Evolutionary conservation across 805 yeast species (phyloP).

Genomic region (Candida schatavii): DNA sequence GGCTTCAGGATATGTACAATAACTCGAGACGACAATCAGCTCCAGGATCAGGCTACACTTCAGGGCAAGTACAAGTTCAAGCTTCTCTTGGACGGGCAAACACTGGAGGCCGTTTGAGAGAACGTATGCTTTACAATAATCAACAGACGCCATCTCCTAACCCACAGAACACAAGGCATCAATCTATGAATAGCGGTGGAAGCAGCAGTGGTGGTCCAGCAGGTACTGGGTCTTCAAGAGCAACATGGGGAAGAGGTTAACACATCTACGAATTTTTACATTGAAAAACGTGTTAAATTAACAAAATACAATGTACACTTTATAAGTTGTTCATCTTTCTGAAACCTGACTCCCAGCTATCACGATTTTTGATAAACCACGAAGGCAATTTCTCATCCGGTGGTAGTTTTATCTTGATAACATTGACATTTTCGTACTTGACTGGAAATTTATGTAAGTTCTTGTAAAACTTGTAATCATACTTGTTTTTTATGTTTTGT

Average conservation of each 20-base stretch:
- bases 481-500: slow-evolving; percentile 18
- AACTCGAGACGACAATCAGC: slow-evolving; percentile 36
- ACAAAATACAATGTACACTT: not conserved
- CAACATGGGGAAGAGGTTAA: slow-evolving; percentile 24
- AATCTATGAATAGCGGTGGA: too few species aligned
- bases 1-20: slow-evolving; percentile 40
- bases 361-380: slow-evolving; percentile 70
- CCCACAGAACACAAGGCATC: slow-evolving; percentile 5
- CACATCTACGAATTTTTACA: too few species aligned
- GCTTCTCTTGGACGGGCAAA: slow-evolving; percentile 21
- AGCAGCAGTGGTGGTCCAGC: slow-evolving; percentile 1
- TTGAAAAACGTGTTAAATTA: too few species aligned
- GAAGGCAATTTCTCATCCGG: slow-evolving; percentile 60
- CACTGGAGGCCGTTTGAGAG: slow-evolving; percentile 26
- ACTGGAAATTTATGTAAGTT: slow-evolving; percentile 30
- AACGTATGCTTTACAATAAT: slow-evolving; percentile 22
- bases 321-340: slow-evolving; percentile 5
- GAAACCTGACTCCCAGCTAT: slow-evolving; percentile 59
- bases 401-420: slow-evolving; percentile 53
- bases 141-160: not conserved
- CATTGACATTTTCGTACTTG: slow-evolving; percentile 34
- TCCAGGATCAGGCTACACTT: slow-evolving; percentile 31
- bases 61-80: slow-evolving; percentile 13
- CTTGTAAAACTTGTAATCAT: slow-evolving; percentile 40
- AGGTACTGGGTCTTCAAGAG: slow-evolving; percentile 11